Percentiles rank a stretch among this genome's conserved stretches.
Evolutionary conservation across 2,329 filamentous ascomycete species (phyloP).

Genomic region (Corniculantispora saksenae): DNA sequence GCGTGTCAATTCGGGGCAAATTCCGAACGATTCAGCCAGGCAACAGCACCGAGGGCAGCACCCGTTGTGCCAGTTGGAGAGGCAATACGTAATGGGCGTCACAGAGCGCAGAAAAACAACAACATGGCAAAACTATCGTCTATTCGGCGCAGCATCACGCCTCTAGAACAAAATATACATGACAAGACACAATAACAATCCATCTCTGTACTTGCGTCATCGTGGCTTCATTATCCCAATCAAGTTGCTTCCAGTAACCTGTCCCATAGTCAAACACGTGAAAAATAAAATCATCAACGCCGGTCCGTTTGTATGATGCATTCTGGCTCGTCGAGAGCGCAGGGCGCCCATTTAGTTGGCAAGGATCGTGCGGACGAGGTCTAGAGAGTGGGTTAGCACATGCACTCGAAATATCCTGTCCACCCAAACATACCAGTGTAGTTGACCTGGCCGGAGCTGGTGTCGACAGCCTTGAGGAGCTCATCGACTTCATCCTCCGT

Average conservation of each 20-base stretch:
- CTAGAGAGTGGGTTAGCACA: slow-evolving; percentile 40
- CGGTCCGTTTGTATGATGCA: slow-evolving; percentile 20
- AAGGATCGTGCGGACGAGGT: slow-evolving; percentile 83
- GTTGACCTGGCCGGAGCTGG: slow-evolving; percentile 94
- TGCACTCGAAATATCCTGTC: not conserved
- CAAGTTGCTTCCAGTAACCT: slow-evolving; percentile 19
- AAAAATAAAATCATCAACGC: slow-evolving; percentile 24
- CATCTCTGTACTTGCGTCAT: slow-evolving; percentile 9
- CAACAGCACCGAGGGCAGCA: not conserved
- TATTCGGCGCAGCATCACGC: slow-evolving; percentile 6
- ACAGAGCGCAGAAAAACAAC: not conserved
- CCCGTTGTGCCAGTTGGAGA: not conserved
- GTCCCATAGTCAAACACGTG: slow-evolving; percentile 30
- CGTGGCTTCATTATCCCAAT: slow-evolving; percentile 21
- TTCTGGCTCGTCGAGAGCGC: slow-evolving; percentile 5
- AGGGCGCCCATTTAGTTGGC: slow-evolving; percentile 62
- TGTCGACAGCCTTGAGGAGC: slow-evolving; percentile 96
- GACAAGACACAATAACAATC: slow-evolving; percentile 17
- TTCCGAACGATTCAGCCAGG: not conserved
- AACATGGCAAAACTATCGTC: slow-evolving; percentile 3
- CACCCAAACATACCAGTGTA: slow-evolving; percentile 72
- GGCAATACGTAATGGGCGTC: not conserved
- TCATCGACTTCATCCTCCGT: slow-evolving; percentile 98
- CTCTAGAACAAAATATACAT: slow-evolving; percentile 18
- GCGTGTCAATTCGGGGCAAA: not conserved